Evolutionary conservation across 78 protist species (phyloP).

Genomic region (Tieghemostelium lacteum): DNA sequence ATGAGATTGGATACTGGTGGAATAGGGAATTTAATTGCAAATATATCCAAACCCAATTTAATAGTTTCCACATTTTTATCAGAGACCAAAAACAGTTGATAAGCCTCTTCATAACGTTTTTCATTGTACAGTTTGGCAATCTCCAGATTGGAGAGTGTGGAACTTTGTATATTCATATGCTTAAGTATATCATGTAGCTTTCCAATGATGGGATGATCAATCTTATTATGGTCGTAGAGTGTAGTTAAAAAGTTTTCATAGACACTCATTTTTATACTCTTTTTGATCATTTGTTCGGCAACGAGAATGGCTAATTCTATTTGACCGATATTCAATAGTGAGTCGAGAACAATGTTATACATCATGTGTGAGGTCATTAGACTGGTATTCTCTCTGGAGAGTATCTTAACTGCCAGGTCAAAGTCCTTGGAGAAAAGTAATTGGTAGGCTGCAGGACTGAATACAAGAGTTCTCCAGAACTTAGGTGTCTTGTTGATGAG

Average conservation of each 20-base stretch:
- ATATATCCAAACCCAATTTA: not conserved
- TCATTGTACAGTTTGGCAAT: not conserved
- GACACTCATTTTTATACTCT: not conserved
- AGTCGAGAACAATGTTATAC: not conserved
- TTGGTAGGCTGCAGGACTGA: not conserved
- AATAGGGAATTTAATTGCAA: not conserved
- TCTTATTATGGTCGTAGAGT: not conserved
- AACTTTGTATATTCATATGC: no score
- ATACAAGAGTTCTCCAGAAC: not conserved
- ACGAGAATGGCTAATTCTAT: not conserved
- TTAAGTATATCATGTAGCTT: not conserved
- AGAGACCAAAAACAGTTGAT: not conserved
- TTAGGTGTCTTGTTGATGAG: not conserved
- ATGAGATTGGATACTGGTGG: slow-evolving; percentile 19
- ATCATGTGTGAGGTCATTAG: not conserved
- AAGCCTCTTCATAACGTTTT: not conserved
- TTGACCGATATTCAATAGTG: not conserved
- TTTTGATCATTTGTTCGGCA: not conserved
- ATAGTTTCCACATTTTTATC: not conserved
- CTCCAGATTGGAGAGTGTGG: not conserved
- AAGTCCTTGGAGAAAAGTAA: not conserved
- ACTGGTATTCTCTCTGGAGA: not conserved
- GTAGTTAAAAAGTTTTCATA: not conserved
- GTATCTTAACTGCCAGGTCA: not conserved
- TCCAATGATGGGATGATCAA: not conserved